These are phyloP conservation scores for Mycosphaerella sp. DNA, from an alignment of 2,329 filamentous ascomycete species.

Conservation along the genomic window DNA sequence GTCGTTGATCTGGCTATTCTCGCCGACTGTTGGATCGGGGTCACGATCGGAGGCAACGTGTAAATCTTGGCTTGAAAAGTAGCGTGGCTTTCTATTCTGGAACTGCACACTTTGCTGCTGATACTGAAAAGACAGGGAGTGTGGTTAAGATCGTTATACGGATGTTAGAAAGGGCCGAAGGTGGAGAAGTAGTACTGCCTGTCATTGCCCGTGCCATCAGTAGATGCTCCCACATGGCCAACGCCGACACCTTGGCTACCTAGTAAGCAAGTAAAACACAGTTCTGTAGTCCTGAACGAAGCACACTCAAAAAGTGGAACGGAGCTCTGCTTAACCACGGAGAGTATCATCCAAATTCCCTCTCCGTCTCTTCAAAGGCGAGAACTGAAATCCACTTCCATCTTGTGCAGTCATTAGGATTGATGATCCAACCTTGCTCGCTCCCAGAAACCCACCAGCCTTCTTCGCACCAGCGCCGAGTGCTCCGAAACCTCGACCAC, in stretches of 20 bases:
- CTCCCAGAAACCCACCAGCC: slow-evolving; percentile 23
- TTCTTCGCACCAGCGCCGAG: slow-evolving; percentile 28
- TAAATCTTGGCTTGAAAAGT: not conserved
- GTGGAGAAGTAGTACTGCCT: too few relatives aligned
- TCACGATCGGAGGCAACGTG: not conserved
- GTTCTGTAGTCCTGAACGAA: slow-evolving; percentile 9
- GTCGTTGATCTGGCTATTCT: not conserved
- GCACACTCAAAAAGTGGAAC: not conserved
- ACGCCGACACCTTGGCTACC: not conserved
- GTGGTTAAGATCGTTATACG: too few relatives aligned
- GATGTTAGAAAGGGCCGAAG: too few relatives aligned
- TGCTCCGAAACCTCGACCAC: slow-evolving; percentile 30
- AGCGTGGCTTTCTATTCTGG: too few relatives aligned
- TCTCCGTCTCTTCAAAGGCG: slow-evolving; percentile 33
- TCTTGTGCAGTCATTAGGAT: slow-evolving; percentile 29
- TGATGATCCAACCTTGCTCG: slow-evolving; percentile 25
- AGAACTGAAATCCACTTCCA: slow-evolving; percentile 35
- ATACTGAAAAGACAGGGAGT: too few relatives aligned
- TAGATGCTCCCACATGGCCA: not conserved
- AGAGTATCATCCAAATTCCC: slow-evolving; percentile 32
- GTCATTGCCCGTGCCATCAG: too few relatives aligned
- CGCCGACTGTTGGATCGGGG: not conserved
- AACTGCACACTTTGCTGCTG: too few relatives aligned
- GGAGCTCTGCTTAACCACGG: slow-evolving; percentile 17
- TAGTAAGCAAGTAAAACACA: not conserved